phyloP scores from a whole-genome alignment of 2,329 filamentous ascomycete genomes.

The Thielaviopsis musarum region DNA sequence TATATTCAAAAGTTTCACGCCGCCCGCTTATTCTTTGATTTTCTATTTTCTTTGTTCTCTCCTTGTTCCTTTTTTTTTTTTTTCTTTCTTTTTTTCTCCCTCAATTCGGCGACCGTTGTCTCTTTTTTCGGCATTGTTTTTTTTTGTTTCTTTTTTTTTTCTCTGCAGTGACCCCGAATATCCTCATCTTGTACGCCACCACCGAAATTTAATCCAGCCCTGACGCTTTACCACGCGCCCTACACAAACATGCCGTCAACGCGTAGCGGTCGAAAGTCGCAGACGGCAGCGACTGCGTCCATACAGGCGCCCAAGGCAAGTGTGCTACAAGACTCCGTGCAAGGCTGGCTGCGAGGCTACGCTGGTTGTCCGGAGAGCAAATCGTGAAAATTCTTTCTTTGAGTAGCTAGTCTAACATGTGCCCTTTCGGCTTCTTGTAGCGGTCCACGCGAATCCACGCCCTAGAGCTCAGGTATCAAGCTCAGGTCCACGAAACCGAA shows the following conservation, averaged over 20 bases:
- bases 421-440: neutral
- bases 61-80: neutral
- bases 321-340: neutral
- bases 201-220: neutral
- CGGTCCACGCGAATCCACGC: conserved; percentile 11
- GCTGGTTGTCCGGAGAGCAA: neutral
- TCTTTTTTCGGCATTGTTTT: no score
- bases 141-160: no score
- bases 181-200: neutral
- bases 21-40: neutral
- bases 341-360: neutral
- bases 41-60: neutral
- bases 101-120: neutral
- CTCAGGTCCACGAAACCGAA: conserved; percentile 51
- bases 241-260: conserved; percentile 7
- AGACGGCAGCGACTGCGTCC: neutral
- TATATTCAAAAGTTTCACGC: no score
- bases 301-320: conserved; percentile 8
- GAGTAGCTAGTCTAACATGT: neutral
- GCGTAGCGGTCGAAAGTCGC: conserved; percentile 9
- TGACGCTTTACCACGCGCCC: neutral
- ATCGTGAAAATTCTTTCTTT: neutral
- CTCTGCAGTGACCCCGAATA: no score
- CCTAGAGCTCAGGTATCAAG: conserved; percentile 41
- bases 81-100: neutral